These are phyloP conservation scores for Malassezia vespertilionis DNA, from an alignment of 1,284 basidiomycete genomes.

Conservation along the genomic window DNA sequence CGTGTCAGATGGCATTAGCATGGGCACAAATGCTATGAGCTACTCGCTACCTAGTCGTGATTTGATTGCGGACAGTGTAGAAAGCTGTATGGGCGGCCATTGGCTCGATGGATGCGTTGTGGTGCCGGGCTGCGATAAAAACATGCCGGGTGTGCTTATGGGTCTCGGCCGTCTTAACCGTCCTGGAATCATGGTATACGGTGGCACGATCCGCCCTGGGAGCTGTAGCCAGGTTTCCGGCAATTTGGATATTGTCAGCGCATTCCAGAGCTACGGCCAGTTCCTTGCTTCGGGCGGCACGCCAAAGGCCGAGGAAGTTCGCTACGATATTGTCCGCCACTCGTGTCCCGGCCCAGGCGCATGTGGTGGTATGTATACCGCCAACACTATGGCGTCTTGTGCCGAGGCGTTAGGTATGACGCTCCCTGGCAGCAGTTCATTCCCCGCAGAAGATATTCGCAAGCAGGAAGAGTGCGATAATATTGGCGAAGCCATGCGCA, in stretches of 20 bases:
- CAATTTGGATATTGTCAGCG: conserved; percentile 41
- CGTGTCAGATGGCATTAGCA: conserved; percentile 46
- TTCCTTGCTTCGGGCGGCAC: conserved; percentile 41
- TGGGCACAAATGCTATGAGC: conserved; percentile 45
- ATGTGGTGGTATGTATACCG: conserved; percentile 48
- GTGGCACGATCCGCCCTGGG: conserved; percentile 46
- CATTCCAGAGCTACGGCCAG: conserved; percentile 46
- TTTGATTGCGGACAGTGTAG: conserved; percentile 45
- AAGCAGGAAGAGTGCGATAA: conserved; percentile 40
- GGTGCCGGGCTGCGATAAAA: conserved; percentile 47
- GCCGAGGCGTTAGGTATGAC: conserved; percentile 46
- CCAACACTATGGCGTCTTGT: conserved; percentile 47
- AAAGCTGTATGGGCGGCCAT: conserved; percentile 42
- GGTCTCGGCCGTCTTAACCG: conserved; percentile 44
- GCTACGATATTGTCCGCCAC: conserved; percentile 41
- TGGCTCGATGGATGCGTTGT: conserved; percentile 45
- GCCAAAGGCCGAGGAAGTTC: conserved; percentile 38
- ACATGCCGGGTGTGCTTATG: conserved; percentile 48
- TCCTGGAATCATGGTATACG: conserved; percentile 47
- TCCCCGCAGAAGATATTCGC: conserved; percentile 43
- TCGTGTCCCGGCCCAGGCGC: conserved; percentile 44
- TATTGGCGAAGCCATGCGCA: conserved; percentile 37
- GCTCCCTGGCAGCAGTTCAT: conserved; percentile 39
- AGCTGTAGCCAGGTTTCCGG: conserved; percentile 28
- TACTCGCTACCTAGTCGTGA: conserved; percentile 45